phyloP scores from a whole-genome alignment of 2,329 filamentous ascomycete species.

The Scedosporium minutisporum region DNA sequence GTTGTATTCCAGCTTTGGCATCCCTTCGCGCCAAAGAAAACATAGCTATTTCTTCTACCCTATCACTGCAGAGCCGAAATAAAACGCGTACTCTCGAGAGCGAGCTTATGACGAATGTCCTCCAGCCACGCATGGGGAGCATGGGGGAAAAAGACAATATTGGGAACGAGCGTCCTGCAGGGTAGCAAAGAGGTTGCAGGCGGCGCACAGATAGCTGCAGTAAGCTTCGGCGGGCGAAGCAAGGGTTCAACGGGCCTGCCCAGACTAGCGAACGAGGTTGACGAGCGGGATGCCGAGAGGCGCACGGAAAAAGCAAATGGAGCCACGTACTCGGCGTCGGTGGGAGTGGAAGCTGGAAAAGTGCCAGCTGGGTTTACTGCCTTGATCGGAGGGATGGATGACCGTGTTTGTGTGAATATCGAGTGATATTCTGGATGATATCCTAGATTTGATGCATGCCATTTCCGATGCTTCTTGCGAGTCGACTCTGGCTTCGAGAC shows the following conservation, averaged over 20 bases:
- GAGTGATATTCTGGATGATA: too few species aligned
- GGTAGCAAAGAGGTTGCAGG: neutral
- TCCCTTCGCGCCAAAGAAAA: too few species aligned
- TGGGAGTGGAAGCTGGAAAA: neutral
- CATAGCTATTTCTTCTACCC: neutral
- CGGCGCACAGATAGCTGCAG: neutral
- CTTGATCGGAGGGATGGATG: too few species aligned
- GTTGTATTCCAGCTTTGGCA: too few species aligned
- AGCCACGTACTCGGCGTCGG: neutral
- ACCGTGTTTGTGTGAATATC: too few species aligned
- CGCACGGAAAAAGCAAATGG: neutral
- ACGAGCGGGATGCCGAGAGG: neutral
- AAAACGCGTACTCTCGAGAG: slow-evolving; percentile 9
- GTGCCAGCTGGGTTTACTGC: too few species aligned
- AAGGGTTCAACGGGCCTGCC: too few species aligned
- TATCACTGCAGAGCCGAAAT: neutral
- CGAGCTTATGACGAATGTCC: neutral
- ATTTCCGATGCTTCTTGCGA: too few species aligned
- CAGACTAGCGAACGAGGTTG: too few species aligned
- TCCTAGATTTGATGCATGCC: too few species aligned
- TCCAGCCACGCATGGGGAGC: neutral
- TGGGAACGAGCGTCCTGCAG: neutral
- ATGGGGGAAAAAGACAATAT: neutral
- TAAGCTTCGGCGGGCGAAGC: neutral
- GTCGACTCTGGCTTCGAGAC: too few species aligned